Evolutionary conservation across 352 stramenopile genomes (phyloP).

Genomic region (Pythium monospermum): DNA sequence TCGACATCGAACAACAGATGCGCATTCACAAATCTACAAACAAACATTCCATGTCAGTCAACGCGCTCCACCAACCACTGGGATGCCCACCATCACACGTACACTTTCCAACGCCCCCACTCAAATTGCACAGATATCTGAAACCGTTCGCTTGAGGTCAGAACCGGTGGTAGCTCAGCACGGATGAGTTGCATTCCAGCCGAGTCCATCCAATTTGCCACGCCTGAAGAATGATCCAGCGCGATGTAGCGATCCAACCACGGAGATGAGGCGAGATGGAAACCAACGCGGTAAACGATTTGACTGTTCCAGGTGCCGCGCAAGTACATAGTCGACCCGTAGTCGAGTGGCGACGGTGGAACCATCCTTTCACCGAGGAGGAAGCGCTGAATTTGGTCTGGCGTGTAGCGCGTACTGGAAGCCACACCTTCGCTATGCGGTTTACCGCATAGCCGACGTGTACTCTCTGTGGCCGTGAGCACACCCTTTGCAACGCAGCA

Average conservation of each 20-base stretch:
- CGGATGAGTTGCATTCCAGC: background rate
- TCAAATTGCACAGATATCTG: constrained; percentile 1
- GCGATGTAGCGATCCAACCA: background rate
- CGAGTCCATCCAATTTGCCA: background rate
- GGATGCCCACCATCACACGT: background rate
- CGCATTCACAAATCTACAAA: constrained; percentile 7
- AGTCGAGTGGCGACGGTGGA: constrained; percentile 3
- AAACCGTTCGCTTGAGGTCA: background rate
- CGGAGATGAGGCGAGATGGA: background rate
- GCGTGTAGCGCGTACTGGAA: constrained; percentile 2
- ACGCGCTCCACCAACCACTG: background rate
- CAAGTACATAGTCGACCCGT: constrained; percentile 7
- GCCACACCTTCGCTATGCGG: constrained; percentile 1
- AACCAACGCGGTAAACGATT: background rate
- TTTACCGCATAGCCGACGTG: constrained; percentile 8
- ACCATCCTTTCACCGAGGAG: background rate
- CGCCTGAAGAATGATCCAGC: constrained; percentile 7
- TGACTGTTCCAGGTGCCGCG: constrained; percentile 13
- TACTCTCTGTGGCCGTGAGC: background rate
- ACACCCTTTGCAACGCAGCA: constrained; percentile 14
- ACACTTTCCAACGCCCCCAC: constrained; percentile 10
- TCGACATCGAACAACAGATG: constrained; percentile 6
- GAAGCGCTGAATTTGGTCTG: constrained; percentile 3
- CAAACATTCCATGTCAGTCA: background rate
- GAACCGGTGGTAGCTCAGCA: background rate